These are phyloP conservation scores for Metschnikowia hibisci DNA, from an alignment of 805 yeast genomes.

Conservation along the genomic window DNA sequence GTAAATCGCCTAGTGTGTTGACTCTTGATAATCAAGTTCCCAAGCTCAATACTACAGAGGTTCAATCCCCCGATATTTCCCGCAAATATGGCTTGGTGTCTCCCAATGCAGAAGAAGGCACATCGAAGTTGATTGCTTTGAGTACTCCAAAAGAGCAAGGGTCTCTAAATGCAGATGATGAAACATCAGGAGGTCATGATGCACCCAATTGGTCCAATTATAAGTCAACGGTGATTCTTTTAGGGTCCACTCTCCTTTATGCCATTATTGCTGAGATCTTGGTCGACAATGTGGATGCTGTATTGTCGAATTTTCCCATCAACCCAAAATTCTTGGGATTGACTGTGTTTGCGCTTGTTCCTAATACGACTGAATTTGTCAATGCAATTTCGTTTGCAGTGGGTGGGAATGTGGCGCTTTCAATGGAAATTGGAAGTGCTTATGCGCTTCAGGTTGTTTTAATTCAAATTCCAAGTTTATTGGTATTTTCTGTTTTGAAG, in stretches of 20 bases:
- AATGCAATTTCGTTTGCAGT: constrained; percentile 97
- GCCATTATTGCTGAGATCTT: constrained; percentile 93
- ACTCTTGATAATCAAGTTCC: constrained; percentile 23
- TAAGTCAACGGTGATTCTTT: constrained; percentile 76
- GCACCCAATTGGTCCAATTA: constrained; percentile 95
- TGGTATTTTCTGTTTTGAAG: constrained; percentile 60
- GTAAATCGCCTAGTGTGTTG: constrained; percentile 37
- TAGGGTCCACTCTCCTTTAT: constrained; percentile 81
- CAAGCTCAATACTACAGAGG: background rate
- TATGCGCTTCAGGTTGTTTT: constrained; percentile 94
- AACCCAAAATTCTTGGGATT: constrained; percentile 89
- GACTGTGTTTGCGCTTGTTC: constrained; percentile 92
- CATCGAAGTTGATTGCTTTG: background rate
- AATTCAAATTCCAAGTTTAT: constrained; percentile 88
- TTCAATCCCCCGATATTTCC: background rate
- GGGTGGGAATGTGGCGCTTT: constrained; percentile 91
- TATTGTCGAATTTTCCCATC: constrained; percentile 71
- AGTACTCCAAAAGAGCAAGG: background rate
- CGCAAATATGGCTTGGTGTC: background rate
- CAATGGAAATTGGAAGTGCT: constrained; percentile 98
- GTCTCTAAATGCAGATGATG: constrained; percentile 1
- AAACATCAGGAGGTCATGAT: constrained; percentile 69
- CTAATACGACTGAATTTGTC: constrained; percentile 93
- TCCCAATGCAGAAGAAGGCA: constrained; percentile 1
- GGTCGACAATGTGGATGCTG: constrained; percentile 89